Evolutionary conservation across 257 asterid species (phyloP), one percentile per base, ranked within the genome.

Genomic region (Solanum gandarillasii): DNA sequence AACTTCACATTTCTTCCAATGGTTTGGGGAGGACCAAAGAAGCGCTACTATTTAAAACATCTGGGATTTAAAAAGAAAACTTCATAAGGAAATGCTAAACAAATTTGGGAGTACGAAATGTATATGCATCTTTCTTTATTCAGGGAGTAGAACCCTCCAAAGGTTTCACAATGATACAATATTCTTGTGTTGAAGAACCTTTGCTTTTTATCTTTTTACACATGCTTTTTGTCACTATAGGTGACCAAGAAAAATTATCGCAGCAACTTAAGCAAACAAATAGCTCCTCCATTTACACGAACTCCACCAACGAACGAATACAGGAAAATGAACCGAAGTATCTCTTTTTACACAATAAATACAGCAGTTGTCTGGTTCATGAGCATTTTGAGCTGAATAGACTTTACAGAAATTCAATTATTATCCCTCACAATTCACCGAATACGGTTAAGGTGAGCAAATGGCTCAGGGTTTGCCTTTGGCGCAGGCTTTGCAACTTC

Each of bases 381-480:
- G 65, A 39, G 84, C n/a, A 41, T 39, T 78, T 35, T 73, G 48
- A 35, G 82, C 46, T 41, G 36, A 7, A 38, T 14, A 23, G 6
- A n/a, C n/a, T 76, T 23, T 4, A 78, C 14, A 78, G 14, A 79
- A 34, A 79, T 79, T 79, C 38, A 2, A 23, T 79, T 31, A 31
- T 31, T 31, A 31, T 76, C 83, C 83, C 60, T 76, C 60, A 76
- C 21, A 48, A 67, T 20, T 85, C 78, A 62, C 87, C 95, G 86
- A 70, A 93, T 92, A 34, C 91, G 91, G 90, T 88, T 90, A 83
- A 88, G n/a, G 90, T 90, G 90, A 87, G 94, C 92, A 62, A 93
- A 93, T 2, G 93, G 93, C 79, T 86, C 92, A 1, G 93, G 8
- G 13, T 32, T 86, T 16, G 91, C 39, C 90, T 92, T 92, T 10